Evolutionary conservation across 176 grass and related monocot species (phyloP), one percentile per base, ranked within the genome.

Genomic region (Zoysia japonica): DNA sequence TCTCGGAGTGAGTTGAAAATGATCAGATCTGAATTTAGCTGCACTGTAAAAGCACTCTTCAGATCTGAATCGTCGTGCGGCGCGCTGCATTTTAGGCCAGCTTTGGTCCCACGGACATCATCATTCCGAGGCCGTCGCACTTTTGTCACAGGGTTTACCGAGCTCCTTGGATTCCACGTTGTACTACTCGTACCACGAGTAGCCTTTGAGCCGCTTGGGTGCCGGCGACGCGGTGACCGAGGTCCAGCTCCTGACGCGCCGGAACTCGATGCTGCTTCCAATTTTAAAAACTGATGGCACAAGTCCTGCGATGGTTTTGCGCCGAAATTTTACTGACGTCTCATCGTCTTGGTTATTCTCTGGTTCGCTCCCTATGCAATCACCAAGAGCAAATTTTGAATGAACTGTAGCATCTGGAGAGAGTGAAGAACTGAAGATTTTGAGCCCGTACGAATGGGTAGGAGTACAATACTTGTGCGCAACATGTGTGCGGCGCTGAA

Each of bases 1-100:
- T 28, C 28, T 28, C 28, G 28, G 28, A 28, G 28, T 28, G 28
- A 65, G 35, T 67, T n/a, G 54, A 2, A 10, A 4, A 19, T n/a
- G 1, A 51, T 84, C 5, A 61, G 51, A 69, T 75, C 63, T 75
- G 62, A 35, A 52, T 74, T 15, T 47, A 42, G 7, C 41, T 40
- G 46, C 3, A 3, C 41, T 51, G 51, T 80, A 52, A 53, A 63
- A 16, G 7, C 19, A 13, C 0, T 47, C 0, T 14, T 83, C 79
- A 78, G 85, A 78, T 72, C 85, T 77, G 78, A 47, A 9, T 5
- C 70, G 70, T 80, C 16, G 87, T 71, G 64, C 70, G 19, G 81
- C 41, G 76, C 55, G 38, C 76, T 15, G 69, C 60, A 47, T 4
- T 72, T 0, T 49, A 12, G 10, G 5, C 47, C 47, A 17, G 28